Conservation (phyloP, 179 eudicot species). For the Dionaea muscipula region DNA sequence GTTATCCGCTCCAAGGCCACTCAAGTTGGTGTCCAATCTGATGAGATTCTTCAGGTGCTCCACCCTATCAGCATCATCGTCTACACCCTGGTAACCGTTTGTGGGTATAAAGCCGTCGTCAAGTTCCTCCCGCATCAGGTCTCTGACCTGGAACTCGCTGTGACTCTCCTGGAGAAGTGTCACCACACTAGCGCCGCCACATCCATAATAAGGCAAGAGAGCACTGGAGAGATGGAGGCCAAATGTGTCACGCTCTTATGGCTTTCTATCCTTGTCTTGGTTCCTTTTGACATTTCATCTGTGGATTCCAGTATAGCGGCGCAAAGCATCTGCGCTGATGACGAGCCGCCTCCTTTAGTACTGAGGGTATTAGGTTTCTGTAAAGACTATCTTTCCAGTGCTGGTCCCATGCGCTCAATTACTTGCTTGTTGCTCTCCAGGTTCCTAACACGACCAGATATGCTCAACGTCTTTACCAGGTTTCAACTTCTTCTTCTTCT, state of each 20-base stretch:
- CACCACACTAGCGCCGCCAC: slow-evolving; percentile 34
- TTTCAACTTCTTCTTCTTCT: slow-evolving; percentile 17
- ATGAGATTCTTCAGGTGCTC: slow-evolving; percentile 59
- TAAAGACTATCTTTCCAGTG: slow-evolving; percentile 78
- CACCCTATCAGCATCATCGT: slow-evolving; percentile 69
- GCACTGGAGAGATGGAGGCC: slow-evolving; percentile 98
- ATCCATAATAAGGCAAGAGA: slow-evolving; percentile 76
- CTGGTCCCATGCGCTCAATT: slow-evolving; percentile 94
- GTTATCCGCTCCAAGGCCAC: slow-evolving; percentile 56
- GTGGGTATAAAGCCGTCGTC: slow-evolving; percentile 84
- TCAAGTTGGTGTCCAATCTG: slow-evolving; percentile 47
- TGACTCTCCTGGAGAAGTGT: slow-evolving; percentile 80
- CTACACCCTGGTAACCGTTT: slow-evolving; percentile 84
- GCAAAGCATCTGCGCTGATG: slow-evolving; percentile 20
- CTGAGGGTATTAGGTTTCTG: slow-evolving; percentile 51
- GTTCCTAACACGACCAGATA: slow-evolving; percentile 94
- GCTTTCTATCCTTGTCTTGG: slow-evolving; percentile 86
- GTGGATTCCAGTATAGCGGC: slow-evolving; percentile 76
- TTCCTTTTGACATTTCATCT: slow-evolving; percentile 90
- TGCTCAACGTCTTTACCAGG: slow-evolving; percentile 78
- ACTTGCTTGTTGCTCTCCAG: slow-evolving; percentile 79
- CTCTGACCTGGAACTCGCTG: slow-evolving; percentile 91
- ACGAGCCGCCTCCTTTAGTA: slow-evolving; percentile 72
- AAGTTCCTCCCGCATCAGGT: slow-evolving; percentile 98
- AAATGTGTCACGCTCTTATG: slow-evolving; percentile 71